Conservation (phyloP, 345 rosid species). For the Rubroshorea leprosula region DNA sequence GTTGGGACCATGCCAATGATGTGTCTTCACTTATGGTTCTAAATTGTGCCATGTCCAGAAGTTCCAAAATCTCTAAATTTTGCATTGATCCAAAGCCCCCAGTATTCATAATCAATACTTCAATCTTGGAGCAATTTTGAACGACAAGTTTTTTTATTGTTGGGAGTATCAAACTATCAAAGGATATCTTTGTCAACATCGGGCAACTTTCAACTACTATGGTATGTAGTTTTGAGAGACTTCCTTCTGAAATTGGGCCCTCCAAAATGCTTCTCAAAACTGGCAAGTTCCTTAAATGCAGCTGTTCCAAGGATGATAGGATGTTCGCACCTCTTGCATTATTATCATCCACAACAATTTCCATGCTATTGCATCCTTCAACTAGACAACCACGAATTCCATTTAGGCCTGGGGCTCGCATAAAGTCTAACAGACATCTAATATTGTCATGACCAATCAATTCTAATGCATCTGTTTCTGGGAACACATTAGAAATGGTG, state of each 20-base stretch:
- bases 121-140: constrained; percentile 20
- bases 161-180: constrained; percentile 15
- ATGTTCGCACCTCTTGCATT: neutral
- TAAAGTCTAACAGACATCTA: constrained; percentile 18
- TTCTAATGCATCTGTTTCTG: constrained; percentile 28
- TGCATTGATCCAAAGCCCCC: constrained; percentile 9
- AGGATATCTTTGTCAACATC: constrained; percentile 17
- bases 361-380: constrained; percentile 10
- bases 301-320: constrained; percentile 11
- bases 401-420: neutral
- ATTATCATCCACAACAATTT: constrained; percentile 6
- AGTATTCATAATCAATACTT: constrained; percentile 20
- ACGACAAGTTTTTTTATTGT: constrained; percentile 19
- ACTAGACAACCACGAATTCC: constrained; percentile 14
- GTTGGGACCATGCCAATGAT: constrained; percentile 21
- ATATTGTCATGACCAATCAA: constrained; percentile 20
- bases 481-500: constrained; percentile 16
- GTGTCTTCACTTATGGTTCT: constrained; percentile 11
- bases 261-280: constrained; percentile 17
- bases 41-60: constrained; percentile 23
- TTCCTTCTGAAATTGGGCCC: constrained; percentile 18
- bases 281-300: constrained; percentile 3
- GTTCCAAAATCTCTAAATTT: constrained; percentile 18
- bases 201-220: constrained; percentile 18
- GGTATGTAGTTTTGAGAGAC: constrained; percentile 20